Conservation (phyloP, 306 rosid species). For the Casuarina glauca region DNA sequence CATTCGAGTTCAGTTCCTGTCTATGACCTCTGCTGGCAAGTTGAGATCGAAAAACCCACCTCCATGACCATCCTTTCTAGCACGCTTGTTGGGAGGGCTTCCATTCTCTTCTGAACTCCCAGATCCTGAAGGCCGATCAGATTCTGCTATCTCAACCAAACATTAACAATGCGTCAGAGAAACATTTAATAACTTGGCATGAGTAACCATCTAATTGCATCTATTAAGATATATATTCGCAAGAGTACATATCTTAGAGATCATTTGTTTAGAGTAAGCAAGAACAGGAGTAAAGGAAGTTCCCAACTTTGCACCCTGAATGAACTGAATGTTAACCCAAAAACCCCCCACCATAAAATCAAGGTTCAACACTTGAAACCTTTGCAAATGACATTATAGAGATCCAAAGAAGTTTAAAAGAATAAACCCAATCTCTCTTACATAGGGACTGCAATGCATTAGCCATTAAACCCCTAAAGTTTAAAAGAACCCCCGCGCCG, state of each 20-base stretch:
- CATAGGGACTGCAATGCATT: background rate
- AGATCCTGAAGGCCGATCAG: conserved; percentile 63
- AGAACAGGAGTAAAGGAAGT: conserved; percentile 21
- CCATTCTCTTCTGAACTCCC: conserved; percentile 69
- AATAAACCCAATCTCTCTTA: background rate
- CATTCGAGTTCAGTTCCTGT: conserved; percentile 69
- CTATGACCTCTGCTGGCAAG: conserved; percentile 85
- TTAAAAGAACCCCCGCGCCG: no score
- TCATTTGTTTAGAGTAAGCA: background rate
- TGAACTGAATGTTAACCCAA: background rate
- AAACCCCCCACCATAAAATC: background rate
- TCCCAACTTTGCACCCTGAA: background rate
- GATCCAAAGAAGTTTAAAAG: background rate
- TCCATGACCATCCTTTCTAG: conserved; percentile 61
- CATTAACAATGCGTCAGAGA: conserved; percentile 43
- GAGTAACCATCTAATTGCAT: conserved; percentile 44
- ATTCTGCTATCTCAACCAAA: conserved; percentile 61
- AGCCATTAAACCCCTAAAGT: background rate
- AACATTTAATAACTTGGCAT: conserved; percentile 21
- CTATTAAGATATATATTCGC: conserved; percentile 15
- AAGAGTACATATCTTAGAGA: conserved; percentile 4
- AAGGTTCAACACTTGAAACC: background rate
- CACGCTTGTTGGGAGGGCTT: conserved; percentile 69
- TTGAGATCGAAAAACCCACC: conserved; percentile 84
- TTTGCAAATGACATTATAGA: background rate